Percentiles rank a stretch among this genome's conserved stretches.
phyloP scores from a whole-genome alignment of 192 early-diverging fungal genomes.

The Coemansia sp. region DNA sequence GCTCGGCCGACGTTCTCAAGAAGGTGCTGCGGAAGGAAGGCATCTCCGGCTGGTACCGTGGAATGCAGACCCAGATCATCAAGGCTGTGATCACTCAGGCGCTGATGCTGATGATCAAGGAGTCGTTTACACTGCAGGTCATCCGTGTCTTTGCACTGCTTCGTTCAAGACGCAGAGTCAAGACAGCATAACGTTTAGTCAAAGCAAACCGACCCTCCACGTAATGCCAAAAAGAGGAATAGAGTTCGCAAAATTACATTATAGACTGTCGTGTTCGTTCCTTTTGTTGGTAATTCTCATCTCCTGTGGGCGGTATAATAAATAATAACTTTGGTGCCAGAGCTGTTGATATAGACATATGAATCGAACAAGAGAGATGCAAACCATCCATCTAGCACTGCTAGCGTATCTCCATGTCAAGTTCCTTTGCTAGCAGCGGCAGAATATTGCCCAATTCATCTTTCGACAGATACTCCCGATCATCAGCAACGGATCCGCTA shows the following conservation, averaged over 20 bases:
- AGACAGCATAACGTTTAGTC: background rate
- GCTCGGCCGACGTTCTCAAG: slow-evolving; percentile 80
- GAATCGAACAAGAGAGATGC: background rate
- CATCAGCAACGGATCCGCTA: background rate
- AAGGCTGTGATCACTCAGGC: slow-evolving; percentile 99
- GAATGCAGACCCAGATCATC: slow-evolving; percentile 95
- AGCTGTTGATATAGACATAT: too few species aligned
- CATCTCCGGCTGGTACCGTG: slow-evolving; percentile 87
- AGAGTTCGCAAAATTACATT: background rate
- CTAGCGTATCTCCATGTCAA: background rate
- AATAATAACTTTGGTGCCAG: too few species aligned
- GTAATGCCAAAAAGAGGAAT: background rate
- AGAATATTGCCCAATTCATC: background rate
- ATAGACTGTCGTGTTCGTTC: background rate
- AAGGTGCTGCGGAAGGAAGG: slow-evolving; percentile 83
- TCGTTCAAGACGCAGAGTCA: slow-evolving; percentile 4
- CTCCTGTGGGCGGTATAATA: too few species aligned
- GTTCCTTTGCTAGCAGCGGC: background rate
- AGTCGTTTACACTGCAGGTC: slow-evolving; percentile 71
- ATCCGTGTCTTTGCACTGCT: slow-evolving; percentile 36
- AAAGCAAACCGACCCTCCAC: background rate
- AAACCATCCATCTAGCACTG: background rate
- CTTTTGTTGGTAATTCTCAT: too few species aligned
- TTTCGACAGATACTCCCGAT: background rate
- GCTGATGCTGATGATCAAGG: slow-evolving; percentile 95